Conservation (phyloP, 177 flowering plant genomes). For the Tripterygium wilfordii region DNA sequence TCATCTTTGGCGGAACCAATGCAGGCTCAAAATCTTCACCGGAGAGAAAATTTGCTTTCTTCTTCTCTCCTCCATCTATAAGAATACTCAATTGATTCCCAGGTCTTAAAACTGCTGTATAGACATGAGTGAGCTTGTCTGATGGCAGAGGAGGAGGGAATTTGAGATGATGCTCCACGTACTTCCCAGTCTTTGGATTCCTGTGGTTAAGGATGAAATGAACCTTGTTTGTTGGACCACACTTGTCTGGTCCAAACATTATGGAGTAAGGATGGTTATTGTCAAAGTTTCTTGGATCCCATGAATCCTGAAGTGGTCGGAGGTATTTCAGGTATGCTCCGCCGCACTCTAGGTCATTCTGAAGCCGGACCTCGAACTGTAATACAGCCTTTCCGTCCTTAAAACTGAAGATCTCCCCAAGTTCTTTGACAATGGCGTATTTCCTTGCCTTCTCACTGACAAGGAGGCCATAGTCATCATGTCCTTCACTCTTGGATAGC, state of each 20-base stretch:
- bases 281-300: slow-evolving; percentile 67
- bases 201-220: slow-evolving; percentile 91
- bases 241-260: slow-evolving; percentile 98
- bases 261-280: slow-evolving; percentile 87
- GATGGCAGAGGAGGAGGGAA: slow-evolving; percentile 77
- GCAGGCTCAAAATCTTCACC: slow-evolving; percentile 83
- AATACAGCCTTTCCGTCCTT: slow-evolving; percentile 65
- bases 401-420: slow-evolving; percentile 52
- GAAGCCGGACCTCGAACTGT: slow-evolving; percentile 81
- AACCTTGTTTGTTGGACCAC: slow-evolving; percentile 87
- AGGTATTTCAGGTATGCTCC: slow-evolving; percentile 91
- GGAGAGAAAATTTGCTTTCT: slow-evolving; percentile 65
- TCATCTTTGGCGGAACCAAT: slow-evolving; percentile 69
- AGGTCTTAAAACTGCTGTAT: slow-evolving; percentile 73
- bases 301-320: slow-evolving; percentile 80
- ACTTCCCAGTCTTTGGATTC: slow-evolving; percentile 83
- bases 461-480: slow-evolving; percentile 89
- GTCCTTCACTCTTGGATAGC: slow-evolving; percentile 83
- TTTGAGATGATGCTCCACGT: slow-evolving; percentile 82
- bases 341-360: slow-evolving; percentile 92
- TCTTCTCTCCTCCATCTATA: slow-evolving; percentile 87
- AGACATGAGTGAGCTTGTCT: slow-evolving; percentile 80
- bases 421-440: slow-evolving; percentile 82
- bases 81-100: slow-evolving; percentile 58
- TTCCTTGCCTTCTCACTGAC: slow-evolving; percentile 87